Percentiles rank a stretch among this genome's conserved stretches.
These are phyloP conservation scores for Quercus tomentella DNA, from an alignment of 331 rosid genomes.

Conservation along the genomic window DNA sequence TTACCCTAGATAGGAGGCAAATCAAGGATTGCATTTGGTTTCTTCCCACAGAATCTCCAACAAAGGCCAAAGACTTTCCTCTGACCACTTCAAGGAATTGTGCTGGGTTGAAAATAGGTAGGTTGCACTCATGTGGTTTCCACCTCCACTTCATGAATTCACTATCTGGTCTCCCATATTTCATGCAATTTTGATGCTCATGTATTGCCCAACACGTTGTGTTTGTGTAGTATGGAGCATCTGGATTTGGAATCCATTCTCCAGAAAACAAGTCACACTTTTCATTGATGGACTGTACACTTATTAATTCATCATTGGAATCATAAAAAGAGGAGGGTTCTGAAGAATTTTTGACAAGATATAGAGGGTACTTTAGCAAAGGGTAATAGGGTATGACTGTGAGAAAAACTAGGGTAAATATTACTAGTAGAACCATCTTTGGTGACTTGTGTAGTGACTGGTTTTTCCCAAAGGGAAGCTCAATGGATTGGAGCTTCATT, in stretches of 20 bases:
- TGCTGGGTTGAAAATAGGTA: slow-evolving; percentile 79
- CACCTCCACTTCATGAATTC: slow-evolving; percentile 92
- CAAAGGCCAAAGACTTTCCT: slow-evolving; percentile 83
- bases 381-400: slow-evolving; percentile 29
- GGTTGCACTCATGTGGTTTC: slow-evolving; percentile 80
- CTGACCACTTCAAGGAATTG: slow-evolving; percentile 67
- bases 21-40: slow-evolving; percentile 94
- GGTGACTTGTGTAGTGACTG: slow-evolving; percentile 14
- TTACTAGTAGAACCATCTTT: slow-evolving; percentile 18
- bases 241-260: slow-evolving; percentile 50
- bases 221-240: slow-evolving; percentile 51
- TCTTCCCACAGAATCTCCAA: slow-evolving; percentile 92
- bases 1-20: slow-evolving; percentile 82
- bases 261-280: slow-evolving; percentile 50
- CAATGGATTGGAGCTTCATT: slow-evolving; percentile 31
- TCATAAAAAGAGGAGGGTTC: not conserved
- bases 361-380: slow-evolving; percentile 22
- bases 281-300: not conserved
- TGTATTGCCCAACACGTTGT: slow-evolving; percentile 56
- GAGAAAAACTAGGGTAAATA: slow-evolving; percentile 28
- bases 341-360: not conserved
- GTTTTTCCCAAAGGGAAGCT: slow-evolving; percentile 29
- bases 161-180: slow-evolving; percentile 81
- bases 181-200: slow-evolving; percentile 90
- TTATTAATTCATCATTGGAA: not conserved